A percentile compares a stretch with the other conserved stretches of the same genome.
phyloP scores from a whole-genome alignment of 495 filamentous ascomycete genomes.

The Emericellopsis terricola region DNA sequence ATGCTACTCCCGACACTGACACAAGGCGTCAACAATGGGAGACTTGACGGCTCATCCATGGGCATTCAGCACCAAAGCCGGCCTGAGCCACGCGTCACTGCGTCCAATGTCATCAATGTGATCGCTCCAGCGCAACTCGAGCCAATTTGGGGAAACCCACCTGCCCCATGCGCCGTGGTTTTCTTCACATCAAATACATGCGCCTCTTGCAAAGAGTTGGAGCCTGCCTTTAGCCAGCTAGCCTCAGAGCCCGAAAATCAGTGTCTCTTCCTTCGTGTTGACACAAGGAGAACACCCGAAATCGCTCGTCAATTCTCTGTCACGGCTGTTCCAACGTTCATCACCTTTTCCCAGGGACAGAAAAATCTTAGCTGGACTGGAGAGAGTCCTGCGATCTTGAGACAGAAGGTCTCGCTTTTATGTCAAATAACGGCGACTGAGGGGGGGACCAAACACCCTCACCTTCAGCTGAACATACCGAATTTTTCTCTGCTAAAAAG shows the following conservation, averaged over 20 bases:
- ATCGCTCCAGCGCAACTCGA: conserved; percentile 38
- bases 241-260: conserved; percentile 55
- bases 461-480: conserved; percentile 49
- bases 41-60: conserved; percentile 29
- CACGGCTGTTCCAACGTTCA: conserved; percentile 73
- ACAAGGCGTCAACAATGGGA: conserved; percentile 49
- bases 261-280: too few relatives aligned
- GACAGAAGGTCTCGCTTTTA: conserved; percentile 61
- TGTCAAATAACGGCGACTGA: too few relatives aligned
- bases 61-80: conserved; percentile 23
- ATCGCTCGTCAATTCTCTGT: conserved; percentile 49
- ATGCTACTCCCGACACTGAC: conserved; percentile 78
- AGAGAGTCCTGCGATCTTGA: conserved; percentile 52
- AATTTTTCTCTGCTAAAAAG: conserved; percentile 43
- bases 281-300: too few relatives aligned
- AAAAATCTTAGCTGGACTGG: conserved; percentile 66
- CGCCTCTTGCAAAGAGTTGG: conserved; percentile 66
- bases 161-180: conserved; percentile 54
- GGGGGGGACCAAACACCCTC: too few relatives aligned
- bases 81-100: conserved; percentile 11
- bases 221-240: conserved; percentile 68
- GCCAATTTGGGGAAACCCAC: conserved; percentile 34
- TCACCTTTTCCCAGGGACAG: conserved; percentile 63
- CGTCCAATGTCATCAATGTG: conserved; percentile 16
- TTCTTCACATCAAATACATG: conserved; percentile 90